Base-by-base conservation (phyloP, 441 rosid genomes). In the Syzygium syzygioides region DNA sequence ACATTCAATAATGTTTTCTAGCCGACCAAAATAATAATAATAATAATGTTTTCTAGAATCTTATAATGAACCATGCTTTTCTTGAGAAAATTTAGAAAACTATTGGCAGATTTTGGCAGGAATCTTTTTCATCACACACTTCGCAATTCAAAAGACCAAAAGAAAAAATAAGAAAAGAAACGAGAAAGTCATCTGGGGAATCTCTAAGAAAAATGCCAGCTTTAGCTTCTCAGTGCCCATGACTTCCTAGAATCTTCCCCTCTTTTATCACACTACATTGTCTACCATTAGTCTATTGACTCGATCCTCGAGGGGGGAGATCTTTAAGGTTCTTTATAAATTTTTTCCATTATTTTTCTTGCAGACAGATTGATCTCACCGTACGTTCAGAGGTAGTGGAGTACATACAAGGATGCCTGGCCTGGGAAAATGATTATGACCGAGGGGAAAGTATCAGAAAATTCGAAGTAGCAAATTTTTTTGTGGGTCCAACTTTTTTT, bases 61-160 rank as follows among this genome's bases (percentile, higher is more conserved):
- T 32, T 32, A 19, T 34, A 34, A 37, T 71, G 50, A 37, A 37
- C 28, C 50, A 71, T 11, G 14, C 28, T 20, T 71, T 71, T 11
- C 15, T 71, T 12, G 50, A 71, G 80, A 20, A 37, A 20, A 71
- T 71, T 11, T 71, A 87, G 91, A 89, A 91, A 89, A 45, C 30
- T 87, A 34, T 30, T 53, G 86, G 32, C 60, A 30, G 62, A 83
- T 86, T 52, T 90, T 87, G 45, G 19, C 37, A 41, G 25, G 88
- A 90, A 88, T 89, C 90, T 53, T 64, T 60, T 86, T 86, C 89
- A 80, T 50, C 50, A 18, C 41, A 11, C 45, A 11, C 48, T 32
- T 37, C 80, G 5, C 50, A 71, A 20, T 37, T 71, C 4, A 37
- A 18, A 68, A 64, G 32, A 64, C 5, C 10, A 3, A 15, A 64